Percentiles rank a stretch among this genome's conserved stretches.
phyloP scores from a whole-genome alignment of 306 rosid species.

The Carpinus fangiana region DNA sequence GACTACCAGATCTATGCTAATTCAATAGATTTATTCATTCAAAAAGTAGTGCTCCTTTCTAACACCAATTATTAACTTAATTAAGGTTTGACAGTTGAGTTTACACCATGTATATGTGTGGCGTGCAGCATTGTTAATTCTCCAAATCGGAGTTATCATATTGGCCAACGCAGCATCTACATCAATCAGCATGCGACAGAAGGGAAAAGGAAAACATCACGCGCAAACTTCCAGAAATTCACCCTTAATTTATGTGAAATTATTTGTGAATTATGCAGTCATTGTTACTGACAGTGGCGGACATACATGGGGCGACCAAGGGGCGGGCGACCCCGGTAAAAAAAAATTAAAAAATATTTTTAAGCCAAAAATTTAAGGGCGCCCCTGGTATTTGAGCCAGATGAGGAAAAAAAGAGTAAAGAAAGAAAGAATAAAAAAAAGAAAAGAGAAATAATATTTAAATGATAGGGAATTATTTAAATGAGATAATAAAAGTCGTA shows the following conservation, averaged over 20 bases:
- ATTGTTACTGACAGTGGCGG: background rate
- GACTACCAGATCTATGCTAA: background rate
- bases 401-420: too few relatives aligned
- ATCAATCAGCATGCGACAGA: background rate
- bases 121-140: background rate
- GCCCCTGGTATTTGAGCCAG: too few relatives aligned
- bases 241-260: background rate
- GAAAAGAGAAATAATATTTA: too few relatives aligned
- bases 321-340: too few relatives aligned
- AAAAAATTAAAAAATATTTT: too few relatives aligned
- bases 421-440: too few relatives aligned
- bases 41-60: conserved; percentile 4
- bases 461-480: too few relatives aligned
- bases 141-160: background rate
- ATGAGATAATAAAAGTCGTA: too few relatives aligned
- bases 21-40: background rate
- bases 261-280: background rate
- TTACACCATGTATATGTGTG: background rate
- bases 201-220: background rate
- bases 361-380: too few relatives aligned
- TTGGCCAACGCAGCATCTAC: background rate
- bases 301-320: too few relatives aligned
- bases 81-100: background rate
- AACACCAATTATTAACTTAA: background rate
- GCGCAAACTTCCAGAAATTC: background rate